These are phyloP conservation scores for Cocos nucifera DNA, from an alignment of 176 grass and related monocot genomes.

Conservation along the genomic window DNA sequence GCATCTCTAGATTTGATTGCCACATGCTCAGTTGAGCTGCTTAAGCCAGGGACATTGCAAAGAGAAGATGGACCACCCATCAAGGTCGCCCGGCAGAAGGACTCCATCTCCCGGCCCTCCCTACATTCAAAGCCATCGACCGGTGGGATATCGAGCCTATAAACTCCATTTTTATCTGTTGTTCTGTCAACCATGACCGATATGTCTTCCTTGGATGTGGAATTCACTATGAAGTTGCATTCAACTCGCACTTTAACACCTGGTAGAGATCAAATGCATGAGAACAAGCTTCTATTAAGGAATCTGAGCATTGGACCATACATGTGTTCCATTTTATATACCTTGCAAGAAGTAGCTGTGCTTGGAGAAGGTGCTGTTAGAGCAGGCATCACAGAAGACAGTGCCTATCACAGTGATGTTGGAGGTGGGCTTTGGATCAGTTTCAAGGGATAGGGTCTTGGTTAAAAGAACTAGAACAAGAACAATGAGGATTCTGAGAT, in stretches of 20 bases:
- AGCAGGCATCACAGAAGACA: slow-evolving; percentile 91
- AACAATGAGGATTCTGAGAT: slow-evolving; percentile 1
- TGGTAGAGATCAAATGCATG: slow-evolving; percentile 9
- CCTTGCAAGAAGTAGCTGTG: slow-evolving; percentile 87
- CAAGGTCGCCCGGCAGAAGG: slow-evolving; percentile 57
- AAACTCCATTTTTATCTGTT: slow-evolving; percentile 58
- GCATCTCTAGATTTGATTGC: slow-evolving; percentile 19
- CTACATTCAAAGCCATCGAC: slow-evolving; percentile 61
- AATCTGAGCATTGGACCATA: too few species aligned
- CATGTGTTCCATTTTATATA: slow-evolving; percentile 5
- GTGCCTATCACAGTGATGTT: slow-evolving; percentile 72
- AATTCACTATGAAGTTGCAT: slow-evolving; percentile 55
- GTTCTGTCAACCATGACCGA: slow-evolving; percentile 53
- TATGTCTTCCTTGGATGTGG: slow-evolving; percentile 42
- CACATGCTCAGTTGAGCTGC: slow-evolving; percentile 47
- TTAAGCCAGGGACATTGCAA: slow-evolving; percentile 56
- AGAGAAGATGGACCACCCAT: slow-evolving; percentile 45
- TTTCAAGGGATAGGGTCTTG: neutral
- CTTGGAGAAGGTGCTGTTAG: slow-evolving; percentile 61
- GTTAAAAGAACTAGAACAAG: slow-evolving; percentile 4
- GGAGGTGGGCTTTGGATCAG: slow-evolving; percentile 1
- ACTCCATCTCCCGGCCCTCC: slow-evolving; percentile 26
- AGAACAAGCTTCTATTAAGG: too few species aligned
- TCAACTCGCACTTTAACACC: slow-evolving; percentile 62
- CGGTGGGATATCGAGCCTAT: slow-evolving; percentile 63